phyloP scores from a whole-genome alignment of 148 eudicot genomes.

The Limonium bicolor region DNA sequence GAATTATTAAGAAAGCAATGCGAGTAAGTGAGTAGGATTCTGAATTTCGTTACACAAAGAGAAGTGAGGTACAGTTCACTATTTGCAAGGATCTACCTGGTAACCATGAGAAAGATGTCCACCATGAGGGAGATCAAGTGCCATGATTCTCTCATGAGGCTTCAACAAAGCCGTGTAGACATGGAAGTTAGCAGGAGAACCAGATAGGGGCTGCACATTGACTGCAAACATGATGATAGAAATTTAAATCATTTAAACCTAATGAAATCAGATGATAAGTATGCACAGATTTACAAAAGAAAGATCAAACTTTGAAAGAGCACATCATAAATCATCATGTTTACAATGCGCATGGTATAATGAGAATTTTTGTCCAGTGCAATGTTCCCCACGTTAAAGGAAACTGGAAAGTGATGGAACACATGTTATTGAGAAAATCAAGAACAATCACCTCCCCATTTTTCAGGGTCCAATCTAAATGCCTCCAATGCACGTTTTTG shows the following conservation, averaged over 20 bases:
- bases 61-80: no score
- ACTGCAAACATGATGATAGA: constrained; percentile 39
- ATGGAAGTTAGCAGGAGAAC: constrained; percentile 94
- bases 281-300: no score
- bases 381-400: no score
- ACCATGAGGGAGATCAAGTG: constrained; percentile 99
- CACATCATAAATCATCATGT: no score
- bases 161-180: constrained; percentile 91
- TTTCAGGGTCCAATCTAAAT: constrained; percentile 91
- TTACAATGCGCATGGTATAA: no score
- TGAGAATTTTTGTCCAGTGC: no score
- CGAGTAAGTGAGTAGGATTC: no score
- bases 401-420: neutral
- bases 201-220: constrained; percentile 94
- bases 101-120: constrained; percentile 99
- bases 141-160: constrained; percentile 99
- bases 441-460: constrained; percentile 80
- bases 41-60: no score
- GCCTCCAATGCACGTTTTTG: constrained; percentile 98
- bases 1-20: no score
- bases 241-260: no score
- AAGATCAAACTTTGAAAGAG: no score
- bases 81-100: constrained; percentile 62
- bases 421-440: neutral
- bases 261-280: no score